These are phyloP conservation scores for Takashimella koratensis DNA, from an alignment of 1,284 basidiomycete species.

Conservation along the genomic window DNA sequence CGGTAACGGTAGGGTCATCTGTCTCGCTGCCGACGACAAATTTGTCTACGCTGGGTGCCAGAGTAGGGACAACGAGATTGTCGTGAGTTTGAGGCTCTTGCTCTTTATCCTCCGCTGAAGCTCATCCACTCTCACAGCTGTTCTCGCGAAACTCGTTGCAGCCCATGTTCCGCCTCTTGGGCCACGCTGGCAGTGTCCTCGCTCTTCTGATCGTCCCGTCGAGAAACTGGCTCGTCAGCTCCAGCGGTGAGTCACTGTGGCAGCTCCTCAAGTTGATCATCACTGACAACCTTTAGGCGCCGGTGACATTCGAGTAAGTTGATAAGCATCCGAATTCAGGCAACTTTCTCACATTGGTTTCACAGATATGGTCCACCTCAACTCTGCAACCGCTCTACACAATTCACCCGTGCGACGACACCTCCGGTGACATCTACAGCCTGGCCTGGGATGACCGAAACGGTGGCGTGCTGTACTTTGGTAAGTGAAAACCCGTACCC, in stretches of 20 bases:
- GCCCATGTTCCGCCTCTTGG: constrained; percentile 67
- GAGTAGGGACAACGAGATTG: constrained; percentile 67
- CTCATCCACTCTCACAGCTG: constrained; percentile 55
- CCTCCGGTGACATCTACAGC: constrained; percentile 86
- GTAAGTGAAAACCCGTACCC: constrained; percentile 2
- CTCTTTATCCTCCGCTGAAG: constrained; percentile 2
- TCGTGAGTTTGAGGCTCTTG: constrained; percentile 27
- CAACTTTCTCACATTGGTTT: constrained; percentile 17
- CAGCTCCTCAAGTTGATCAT: not conserved
- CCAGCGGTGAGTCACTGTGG: constrained; percentile 44
- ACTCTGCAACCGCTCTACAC: constrained; percentile 69
- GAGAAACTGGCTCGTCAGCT: constrained; percentile 78
- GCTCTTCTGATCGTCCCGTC: constrained; percentile 73
- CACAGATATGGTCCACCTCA: constrained; percentile 77
- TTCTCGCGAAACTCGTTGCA: constrained; percentile 72
- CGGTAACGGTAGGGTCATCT: constrained; percentile 56
- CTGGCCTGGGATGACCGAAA: constrained; percentile 68
- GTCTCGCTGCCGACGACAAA: constrained; percentile 65
- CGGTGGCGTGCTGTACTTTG: constrained; percentile 74
- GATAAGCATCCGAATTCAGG: constrained; percentile 1
- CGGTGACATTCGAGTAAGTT: constrained; percentile 69
- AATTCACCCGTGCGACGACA: constrained; percentile 78
- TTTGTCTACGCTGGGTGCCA: constrained; percentile 84
- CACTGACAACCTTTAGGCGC: constrained; percentile 57
- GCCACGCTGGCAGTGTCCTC: constrained; percentile 82